phyloP scores from a whole-genome alignment of 73 alveolate genomes.

The Symbiodinium natans region DNA sequence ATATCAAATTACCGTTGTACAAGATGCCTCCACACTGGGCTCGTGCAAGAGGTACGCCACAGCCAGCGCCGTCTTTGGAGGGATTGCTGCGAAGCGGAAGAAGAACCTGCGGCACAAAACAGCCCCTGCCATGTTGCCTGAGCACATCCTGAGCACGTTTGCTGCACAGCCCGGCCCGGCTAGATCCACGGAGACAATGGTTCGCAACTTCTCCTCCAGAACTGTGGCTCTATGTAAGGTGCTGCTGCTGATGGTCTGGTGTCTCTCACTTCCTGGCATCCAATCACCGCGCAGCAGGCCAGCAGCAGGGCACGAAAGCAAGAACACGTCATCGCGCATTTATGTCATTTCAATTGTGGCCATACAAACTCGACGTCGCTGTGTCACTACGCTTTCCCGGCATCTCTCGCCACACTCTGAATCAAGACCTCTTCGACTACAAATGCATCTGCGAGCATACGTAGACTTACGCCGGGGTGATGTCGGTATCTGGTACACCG shows the following conservation, averaged over 20 bases:
- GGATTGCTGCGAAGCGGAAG: not conserved
- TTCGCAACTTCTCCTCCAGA: not conserved
- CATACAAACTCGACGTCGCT: not conserved
- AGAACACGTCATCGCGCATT: too few relatives aligned
- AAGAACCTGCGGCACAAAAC: conserved; percentile 18
- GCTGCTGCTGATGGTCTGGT: not conserved
- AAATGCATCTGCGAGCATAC: too few relatives aligned
- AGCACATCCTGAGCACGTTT: too few relatives aligned
- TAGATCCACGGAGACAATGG: not conserved
- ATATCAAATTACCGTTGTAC: not conserved
- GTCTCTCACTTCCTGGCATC: not conserved
- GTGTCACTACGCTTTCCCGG: not conserved
- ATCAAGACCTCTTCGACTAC: too few relatives aligned
- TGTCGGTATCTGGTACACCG: too few relatives aligned
- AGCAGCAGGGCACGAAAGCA: not conserved
- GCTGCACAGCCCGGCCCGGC: not conserved
- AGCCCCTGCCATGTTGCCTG: too few relatives aligned
- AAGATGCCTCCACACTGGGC: conserved; percentile 38
- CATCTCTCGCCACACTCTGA: too few relatives aligned
- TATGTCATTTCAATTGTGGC: too few relatives aligned
- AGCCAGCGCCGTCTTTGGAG: conserved; percentile 55
- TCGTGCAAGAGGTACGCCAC: conserved; percentile 63
- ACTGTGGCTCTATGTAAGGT: not conserved
- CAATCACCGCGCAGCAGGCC: not conserved
- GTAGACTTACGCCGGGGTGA: too few relatives aligned